phyloP scores from a whole-genome alignment of 2,329 filamentous ascomycete species.

The Cryphonectria naterciae region DNA sequence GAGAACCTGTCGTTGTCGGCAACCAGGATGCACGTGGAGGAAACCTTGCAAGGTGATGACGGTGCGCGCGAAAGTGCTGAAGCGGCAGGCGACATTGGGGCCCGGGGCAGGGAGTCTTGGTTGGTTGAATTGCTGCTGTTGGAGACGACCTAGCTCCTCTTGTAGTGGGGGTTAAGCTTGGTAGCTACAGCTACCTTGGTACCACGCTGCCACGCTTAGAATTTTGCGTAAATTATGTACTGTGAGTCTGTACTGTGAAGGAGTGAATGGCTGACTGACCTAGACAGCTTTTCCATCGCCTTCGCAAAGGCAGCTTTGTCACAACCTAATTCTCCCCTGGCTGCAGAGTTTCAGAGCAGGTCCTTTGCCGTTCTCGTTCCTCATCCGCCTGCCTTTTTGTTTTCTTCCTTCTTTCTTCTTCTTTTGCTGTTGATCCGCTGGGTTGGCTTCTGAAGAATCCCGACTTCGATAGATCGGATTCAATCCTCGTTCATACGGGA shows the following conservation, averaged over 20 bases:
- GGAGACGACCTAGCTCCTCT: neutral
- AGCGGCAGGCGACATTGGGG: neutral
- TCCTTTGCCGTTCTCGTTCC: neutral
- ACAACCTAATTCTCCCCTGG: neutral
- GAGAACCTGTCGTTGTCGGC: conserved; percentile 6
- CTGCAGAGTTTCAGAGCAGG: neutral
- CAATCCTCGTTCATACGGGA: neutral
- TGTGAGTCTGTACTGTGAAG: neutral
- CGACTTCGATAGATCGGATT: neutral
- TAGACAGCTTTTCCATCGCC: neutral
- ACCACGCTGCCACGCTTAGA: neutral
- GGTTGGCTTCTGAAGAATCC: neutral
- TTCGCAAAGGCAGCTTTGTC: neutral
- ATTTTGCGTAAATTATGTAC: too few relatives aligned
- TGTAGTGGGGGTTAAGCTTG: neutral
- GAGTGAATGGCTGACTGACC: neutral
- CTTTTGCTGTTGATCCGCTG: neutral
- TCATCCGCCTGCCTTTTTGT: neutral
- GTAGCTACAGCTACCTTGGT: neutral
- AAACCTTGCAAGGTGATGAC: conserved; percentile 7
- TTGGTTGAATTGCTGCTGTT: neutral
- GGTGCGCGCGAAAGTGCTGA: neutral
- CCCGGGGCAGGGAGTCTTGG: neutral
- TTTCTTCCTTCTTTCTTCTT: neutral
- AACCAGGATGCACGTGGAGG: conserved; percentile 8